Evolutionary conservation across 768 basidiomycete species (phyloP), one percentile per base, ranked within the genome.

Genomic region (Tylopilus subfusipes): DNA sequence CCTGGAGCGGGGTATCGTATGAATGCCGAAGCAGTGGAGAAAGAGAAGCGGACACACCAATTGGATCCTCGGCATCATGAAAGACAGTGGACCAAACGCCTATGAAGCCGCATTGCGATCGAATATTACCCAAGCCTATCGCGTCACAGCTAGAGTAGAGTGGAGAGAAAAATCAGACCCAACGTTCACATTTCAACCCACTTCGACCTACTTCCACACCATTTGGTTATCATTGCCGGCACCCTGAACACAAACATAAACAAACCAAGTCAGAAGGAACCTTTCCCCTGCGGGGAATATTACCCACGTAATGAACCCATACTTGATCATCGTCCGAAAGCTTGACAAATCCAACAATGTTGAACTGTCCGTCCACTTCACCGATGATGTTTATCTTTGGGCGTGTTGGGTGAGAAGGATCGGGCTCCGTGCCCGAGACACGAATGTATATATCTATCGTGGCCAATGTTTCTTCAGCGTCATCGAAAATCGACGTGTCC

Each of bases 271-370:
- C 42, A 62, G 51, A 42, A 16, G 2, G 33, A 39, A 25, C 13
- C 38, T 16, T 36, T 13, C 13, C 27, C 10, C 21, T 21, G 11
- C 25, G 52, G 34, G 71, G 4, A n/a, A 18, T 9, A 3, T 1
- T 30, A 53, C 84, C 62, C 64, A 87, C 86, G 66, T 82, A 84
- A 67, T 81, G 78, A 83, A 84, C 85, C 49, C 79, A 76, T 10
- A 86, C 68, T 43, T 83, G 75, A 48, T 78, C 71, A 51, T 88
- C 84, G 0, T 75, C 72, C 0, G 82, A 82, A 66, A 88, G 74
- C 58, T 75, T 72, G 16, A 86, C 79, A 24, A 65, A 72, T 4
- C 87, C 86, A 6, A 69, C 65, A 66, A 88, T 76, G 3, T 74
- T 75, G 24, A 79, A 77, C 6, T 72, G 68, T 5, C 76, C 73